These are phyloP conservation scores for Cyberlindnera samutprakarnensis DNA, from an alignment of 805 yeast species.

Conservation along the genomic window DNA sequence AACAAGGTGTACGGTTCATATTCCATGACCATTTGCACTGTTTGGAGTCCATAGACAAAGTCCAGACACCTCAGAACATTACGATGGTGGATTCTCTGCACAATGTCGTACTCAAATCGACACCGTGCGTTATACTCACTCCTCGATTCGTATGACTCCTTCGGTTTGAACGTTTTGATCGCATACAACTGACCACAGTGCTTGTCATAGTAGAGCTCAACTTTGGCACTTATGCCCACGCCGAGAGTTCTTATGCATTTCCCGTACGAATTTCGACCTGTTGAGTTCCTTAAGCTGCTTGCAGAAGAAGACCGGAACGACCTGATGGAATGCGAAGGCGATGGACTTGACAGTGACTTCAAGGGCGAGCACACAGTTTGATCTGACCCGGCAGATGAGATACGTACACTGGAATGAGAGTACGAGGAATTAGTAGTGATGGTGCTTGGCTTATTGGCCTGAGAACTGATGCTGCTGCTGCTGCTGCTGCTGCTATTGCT, in stretches of 20 bases:
- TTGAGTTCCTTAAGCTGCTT: neutral
- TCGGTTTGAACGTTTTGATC: constrained; percentile 35
- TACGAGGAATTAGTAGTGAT: too few relatives aligned
- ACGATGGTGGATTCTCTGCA: constrained; percentile 59
- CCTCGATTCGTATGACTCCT: constrained; percentile 47
- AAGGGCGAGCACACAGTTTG: too few relatives aligned
- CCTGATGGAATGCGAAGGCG: neutral
- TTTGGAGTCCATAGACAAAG: constrained; percentile 51
- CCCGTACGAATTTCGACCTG: constrained; percentile 10
- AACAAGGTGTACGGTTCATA: constrained; percentile 84
- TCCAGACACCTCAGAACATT: constrained; percentile 73
- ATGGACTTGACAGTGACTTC: too few relatives aligned
- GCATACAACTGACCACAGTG: constrained; percentile 24
- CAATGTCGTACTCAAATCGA: constrained; percentile 68
- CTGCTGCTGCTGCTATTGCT: too few relatives aligned
- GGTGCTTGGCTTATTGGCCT: too few relatives aligned
- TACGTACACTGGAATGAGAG: too few relatives aligned
- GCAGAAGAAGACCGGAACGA: constrained; percentile 1
- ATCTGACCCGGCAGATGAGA: too few relatives aligned
- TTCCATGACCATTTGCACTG: constrained; percentile 74
- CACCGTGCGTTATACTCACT: constrained; percentile 67
- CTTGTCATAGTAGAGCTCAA: constrained; percentile 24
- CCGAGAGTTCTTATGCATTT: constrained; percentile 18
- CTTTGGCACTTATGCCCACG: constrained; percentile 28
- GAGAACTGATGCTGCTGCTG: too few relatives aligned